Evolutionary conservation across 2,329 filamentous ascomycete genomes (phyloP).

Genomic region (Lachnellula willkommii): DNA sequence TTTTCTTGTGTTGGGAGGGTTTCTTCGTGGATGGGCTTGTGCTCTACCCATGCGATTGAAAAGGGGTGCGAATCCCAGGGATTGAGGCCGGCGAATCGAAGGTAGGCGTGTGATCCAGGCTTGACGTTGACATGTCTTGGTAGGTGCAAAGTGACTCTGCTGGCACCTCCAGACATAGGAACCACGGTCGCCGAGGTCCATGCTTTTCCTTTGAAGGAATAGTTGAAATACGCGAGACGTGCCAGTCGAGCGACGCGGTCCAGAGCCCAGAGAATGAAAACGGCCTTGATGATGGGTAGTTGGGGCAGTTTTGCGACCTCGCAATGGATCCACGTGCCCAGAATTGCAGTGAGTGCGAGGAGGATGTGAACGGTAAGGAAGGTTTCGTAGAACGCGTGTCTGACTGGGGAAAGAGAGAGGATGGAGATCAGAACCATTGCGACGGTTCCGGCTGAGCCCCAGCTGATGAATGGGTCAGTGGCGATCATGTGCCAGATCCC

Average conservation of each 20-base stretch:
- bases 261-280: conserved; percentile 69
- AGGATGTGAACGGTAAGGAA: conserved; percentile 85
- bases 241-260: conserved; percentile 63
- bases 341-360: conserved; percentile 62
- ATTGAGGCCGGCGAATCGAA: conserved; percentile 62
- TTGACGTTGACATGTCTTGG: conserved; percentile 60
- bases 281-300: conserved; percentile 67
- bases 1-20: conserved; percentile 35
- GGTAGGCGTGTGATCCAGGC: conserved; percentile 69
- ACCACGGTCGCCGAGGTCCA: conserved; percentile 63
- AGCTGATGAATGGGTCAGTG: conserved; percentile 58
- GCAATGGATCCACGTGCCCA: conserved; percentile 75
- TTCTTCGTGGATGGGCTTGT: conserved; percentile 36
- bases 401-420: conserved; percentile 69
- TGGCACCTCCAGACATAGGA: conserved; percentile 62
- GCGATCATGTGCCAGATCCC: conserved; percentile 51
- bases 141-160: conserved; percentile 64
- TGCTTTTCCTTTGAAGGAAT: conserved; percentile 33
- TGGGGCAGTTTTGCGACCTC: conserved; percentile 59
- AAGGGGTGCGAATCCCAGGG: conserved; percentile 74
- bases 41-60: conserved; percentile 69
- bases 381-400: conserved; percentile 95
- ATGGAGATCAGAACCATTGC: conserved; percentile 63
- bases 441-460: conserved; percentile 54
- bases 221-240: conserved; percentile 62